A percentile compares a stretch with the other conserved stretches of the same genome.
These are phyloP conservation scores for Kodamaea hsintzibuensis DNA, from an alignment of 805 yeast genomes.

Conservation along the genomic window DNA sequence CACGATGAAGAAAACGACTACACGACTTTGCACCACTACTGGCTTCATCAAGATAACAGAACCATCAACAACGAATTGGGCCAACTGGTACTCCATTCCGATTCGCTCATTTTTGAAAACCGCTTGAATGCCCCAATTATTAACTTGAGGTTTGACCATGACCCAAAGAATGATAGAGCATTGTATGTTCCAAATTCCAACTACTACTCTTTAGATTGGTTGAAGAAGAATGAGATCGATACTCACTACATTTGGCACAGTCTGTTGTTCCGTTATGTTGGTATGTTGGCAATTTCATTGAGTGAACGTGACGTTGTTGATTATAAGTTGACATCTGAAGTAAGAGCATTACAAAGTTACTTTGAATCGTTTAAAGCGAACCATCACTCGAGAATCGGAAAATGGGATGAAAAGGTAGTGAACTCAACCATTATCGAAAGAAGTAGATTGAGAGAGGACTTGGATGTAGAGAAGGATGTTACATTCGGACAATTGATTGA, in stretches of 20 bases:
- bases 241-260: constrained; percentile 31
- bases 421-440: neutral
- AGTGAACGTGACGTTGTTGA: constrained; percentile 43
- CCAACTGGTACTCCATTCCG: constrained; percentile 20
- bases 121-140: constrained; percentile 30
- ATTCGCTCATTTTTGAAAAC: constrained; percentile 34
- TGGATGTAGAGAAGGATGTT: neutral
- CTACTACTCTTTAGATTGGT: constrained; percentile 34
- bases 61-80: constrained; percentile 36
- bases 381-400: neutral
- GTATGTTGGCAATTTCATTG: constrained; percentile 35
- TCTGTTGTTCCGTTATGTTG: constrained; percentile 36
- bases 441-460: neutral
- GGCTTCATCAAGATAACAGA: constrained; percentile 34
- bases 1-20: constrained; percentile 18
- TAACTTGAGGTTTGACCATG: constrained; percentile 34
- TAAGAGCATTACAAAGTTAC: constrained; percentile 16
- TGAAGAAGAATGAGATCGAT: constrained; percentile 26
- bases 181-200: constrained; percentile 37
- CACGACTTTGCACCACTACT: constrained; percentile 34
- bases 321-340: constrained; percentile 24
- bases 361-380: constrained; percentile 17
- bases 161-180: constrained; percentile 27
- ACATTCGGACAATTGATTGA: neutral
- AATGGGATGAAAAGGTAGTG: neutral